These are phyloP conservation scores for Trametes polyzona DNA, from an alignment of 1,284 basidiomycete species.

Conservation along the genomic window DNA sequence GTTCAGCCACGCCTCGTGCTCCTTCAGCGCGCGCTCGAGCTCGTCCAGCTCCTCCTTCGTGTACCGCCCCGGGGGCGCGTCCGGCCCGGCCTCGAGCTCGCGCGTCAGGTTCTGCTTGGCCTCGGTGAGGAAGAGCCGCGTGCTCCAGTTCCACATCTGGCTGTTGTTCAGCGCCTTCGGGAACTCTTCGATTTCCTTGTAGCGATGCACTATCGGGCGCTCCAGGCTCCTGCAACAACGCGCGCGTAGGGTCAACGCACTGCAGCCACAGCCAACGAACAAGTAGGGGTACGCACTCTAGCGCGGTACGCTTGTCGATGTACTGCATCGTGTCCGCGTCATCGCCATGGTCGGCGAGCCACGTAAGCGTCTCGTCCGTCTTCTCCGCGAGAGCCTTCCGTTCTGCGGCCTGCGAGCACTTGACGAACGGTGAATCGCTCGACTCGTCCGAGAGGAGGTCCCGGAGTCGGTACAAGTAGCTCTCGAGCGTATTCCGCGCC, in stretches of 20 bases:
- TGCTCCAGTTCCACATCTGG: constrained; percentile 82
- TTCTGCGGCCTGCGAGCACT: constrained; percentile 79
- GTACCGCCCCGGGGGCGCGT: constrained; percentile 61
- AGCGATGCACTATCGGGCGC: constrained; percentile 81
- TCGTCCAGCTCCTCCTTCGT: constrained; percentile 80
- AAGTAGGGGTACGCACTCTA: constrained; percentile 68
- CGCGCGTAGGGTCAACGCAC: not conserved
- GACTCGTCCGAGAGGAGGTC: constrained; percentile 78
- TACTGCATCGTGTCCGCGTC: constrained; percentile 77
- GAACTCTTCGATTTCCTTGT: constrained; percentile 84
- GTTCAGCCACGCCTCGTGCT: constrained; percentile 82
- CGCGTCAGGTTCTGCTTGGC: constrained; percentile 74
- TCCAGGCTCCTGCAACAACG: constrained; percentile 66
- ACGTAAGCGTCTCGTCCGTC: constrained; percentile 74
- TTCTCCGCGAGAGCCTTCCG: constrained; percentile 65
- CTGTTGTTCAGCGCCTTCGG: constrained; percentile 75
- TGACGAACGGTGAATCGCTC: constrained; percentile 72
- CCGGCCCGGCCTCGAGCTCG: constrained; percentile 57
- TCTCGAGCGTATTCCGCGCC: constrained; percentile 90
- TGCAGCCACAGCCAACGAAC: not conserved
- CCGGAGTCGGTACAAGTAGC: constrained; percentile 89
- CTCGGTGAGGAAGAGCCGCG: constrained; percentile 80
- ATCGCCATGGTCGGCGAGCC: constrained; percentile 90
- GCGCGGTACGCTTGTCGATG: constrained; percentile 69
- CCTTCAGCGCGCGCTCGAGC: constrained; percentile 75